Base-by-base conservation (phyloP, 2,329 filamentous ascomycete genomes). In the Arthrinium puccinioides region DNA sequence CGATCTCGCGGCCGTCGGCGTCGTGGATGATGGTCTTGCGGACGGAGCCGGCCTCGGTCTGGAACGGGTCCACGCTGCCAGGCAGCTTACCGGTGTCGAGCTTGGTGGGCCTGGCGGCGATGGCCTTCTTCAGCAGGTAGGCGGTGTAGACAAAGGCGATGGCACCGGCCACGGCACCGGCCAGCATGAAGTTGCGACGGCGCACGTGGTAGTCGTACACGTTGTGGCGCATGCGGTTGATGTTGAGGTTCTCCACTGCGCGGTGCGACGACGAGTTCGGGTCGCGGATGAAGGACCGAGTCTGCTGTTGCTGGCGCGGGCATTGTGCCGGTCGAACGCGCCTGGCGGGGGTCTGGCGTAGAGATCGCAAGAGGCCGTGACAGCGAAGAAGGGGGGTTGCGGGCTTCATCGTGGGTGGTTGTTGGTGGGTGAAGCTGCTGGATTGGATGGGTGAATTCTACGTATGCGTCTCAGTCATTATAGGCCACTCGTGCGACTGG, bases 1-100 rank as follows among this genome's bases (percentile, higher is more conserved):
- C 81, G 29, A 92, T 68, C 54, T 92, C 84, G 31, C 74, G 70
- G 28, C 82, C 82, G 11, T 84, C 70, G n/a, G 76, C 72, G 44
- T 82, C 79, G 41, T 80, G 79, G 2, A 83, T 59, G 11, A 84
- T 71, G 2, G 76, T 63, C 55, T 76, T 77, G 50, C 73, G 67
- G 55, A 66, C 66, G 42, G 64, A 64, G 24, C 70, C 69, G 14
- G 62, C 64, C 43, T 72, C 64, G 10, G 61, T 66, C 43, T 61
- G 66, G 51, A 75, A 71, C 1, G 64, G 54, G 34, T 56, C 49
- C 14, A 43, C 37, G 11, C 50, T 62, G 38, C 69, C 63, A 15
- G 59, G 61, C 4, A 67, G 53, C 33, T 20, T 18, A 18, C 61
- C 63, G 40, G 72, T 59, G 37, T 74, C 66, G 18, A 65, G 47